Conservation (phyloP, 768 basidiomycete species). For the Crucibulum laeve region DNA sequence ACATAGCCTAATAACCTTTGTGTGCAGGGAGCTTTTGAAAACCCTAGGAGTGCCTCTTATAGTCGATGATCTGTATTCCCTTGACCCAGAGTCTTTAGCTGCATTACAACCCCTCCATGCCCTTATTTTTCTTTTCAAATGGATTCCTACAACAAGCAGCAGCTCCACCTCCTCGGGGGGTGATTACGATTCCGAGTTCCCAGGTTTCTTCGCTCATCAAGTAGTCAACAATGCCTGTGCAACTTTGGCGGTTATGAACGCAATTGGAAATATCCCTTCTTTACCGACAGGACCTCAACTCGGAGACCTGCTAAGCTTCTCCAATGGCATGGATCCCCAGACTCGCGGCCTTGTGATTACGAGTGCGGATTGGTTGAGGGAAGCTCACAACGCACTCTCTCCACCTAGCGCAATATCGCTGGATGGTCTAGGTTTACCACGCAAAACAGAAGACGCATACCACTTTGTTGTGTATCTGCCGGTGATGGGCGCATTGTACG, state of each 20-base stretch:
- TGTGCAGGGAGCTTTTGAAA: conserved; percentile 68
- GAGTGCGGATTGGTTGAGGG: conserved; percentile 73
- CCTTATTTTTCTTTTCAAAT: conserved; percentile 95
- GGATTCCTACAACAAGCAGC: conserved; percentile 59
- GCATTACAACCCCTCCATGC: conserved; percentile 82
- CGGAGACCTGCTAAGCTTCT: conserved; percentile 70
- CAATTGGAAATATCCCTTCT: conserved; percentile 75
- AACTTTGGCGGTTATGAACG: conserved; percentile 91
- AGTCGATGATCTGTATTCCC: conserved; percentile 85
- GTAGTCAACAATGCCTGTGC: conserved; percentile 97
- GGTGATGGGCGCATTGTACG: conserved; percentile 77
- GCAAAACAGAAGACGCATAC: conserved; percentile 77
- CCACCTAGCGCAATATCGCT: conserved; percentile 86
- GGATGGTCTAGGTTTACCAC: conserved; percentile 73
- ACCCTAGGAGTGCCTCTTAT: conserved; percentile 80
- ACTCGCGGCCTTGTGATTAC: conserved; percentile 79
- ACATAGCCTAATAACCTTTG: conserved; percentile 6
- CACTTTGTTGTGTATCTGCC: conserved; percentile 97
- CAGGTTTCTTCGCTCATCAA: conserved; percentile 90
- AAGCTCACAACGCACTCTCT: conserved; percentile 91
- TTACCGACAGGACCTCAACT: conserved; percentile 65
- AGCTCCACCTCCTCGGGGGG: conserved; percentile 36
- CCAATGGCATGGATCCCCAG: conserved; percentile 83
- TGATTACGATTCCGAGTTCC: conserved; percentile 68
- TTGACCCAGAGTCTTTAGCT: conserved; percentile 71